Percentiles rank a stretch among this genome's conserved stretches.
Evolutionary conservation across 257 asterid genomes (phyloP).

Genomic region (Solanum peruvianum): DNA sequence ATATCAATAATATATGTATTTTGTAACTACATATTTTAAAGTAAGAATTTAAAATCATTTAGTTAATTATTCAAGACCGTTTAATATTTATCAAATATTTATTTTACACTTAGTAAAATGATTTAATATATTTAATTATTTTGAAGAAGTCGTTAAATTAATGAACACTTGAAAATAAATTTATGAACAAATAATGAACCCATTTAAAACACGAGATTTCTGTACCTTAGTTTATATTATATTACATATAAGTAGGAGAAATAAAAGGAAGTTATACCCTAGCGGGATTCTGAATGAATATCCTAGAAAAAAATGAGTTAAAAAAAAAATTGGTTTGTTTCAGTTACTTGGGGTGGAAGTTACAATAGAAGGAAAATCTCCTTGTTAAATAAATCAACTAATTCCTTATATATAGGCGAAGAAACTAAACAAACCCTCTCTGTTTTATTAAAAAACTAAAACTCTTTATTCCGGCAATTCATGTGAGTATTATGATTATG

Average conservation of each 20-base stretch:
- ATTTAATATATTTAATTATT: too few relatives aligned
- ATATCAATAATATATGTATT: too few relatives aligned
- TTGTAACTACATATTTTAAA: too few relatives aligned
- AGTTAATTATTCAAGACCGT: too few relatives aligned
- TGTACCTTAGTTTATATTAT: too few relatives aligned
- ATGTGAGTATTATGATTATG: neutral
- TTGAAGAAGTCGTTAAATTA: too few relatives aligned
- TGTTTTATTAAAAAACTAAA: neutral
- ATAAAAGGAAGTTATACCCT: neutral
- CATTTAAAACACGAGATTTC: too few relatives aligned
- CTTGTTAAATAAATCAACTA: neutral
- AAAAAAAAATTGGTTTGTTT: neutral
- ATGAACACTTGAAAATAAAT: too few relatives aligned
- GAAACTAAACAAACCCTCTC: neutral
- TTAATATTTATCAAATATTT: too few relatives aligned
- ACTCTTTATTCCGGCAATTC: neutral
- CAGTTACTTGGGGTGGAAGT: neutral
- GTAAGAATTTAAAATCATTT: too few relatives aligned
- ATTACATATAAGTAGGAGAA: neutral
- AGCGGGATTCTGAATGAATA: neutral
- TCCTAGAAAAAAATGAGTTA: neutral
- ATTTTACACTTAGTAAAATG: too few relatives aligned
- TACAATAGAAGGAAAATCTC: neutral
- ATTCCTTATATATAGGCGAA: neutral
- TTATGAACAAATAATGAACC: too few relatives aligned